Base-by-base conservation (phyloP, 371 early-diverging fungal genomes). In the Mucor ambiguus region DNA sequence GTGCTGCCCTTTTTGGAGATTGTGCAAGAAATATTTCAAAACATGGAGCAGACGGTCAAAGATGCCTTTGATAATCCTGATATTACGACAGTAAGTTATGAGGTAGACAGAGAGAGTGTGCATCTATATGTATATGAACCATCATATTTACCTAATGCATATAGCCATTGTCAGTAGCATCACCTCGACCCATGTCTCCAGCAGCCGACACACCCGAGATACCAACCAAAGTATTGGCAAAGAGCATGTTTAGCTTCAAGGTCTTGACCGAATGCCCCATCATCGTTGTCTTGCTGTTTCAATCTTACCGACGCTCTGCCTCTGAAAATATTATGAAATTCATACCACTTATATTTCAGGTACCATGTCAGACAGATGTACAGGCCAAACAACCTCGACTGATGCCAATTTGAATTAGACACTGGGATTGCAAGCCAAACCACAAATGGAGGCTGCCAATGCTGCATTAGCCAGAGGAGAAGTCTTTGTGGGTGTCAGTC, bases 201-300 rank as follows among this genome's bases (percentile, higher is more conserved):
- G 92, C 89, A 22, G 66, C 70, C 22, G 93, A 93, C 26, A 37
- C 81, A 11, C 61, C 85, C 29, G 90, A 89, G 67, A 75, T 76
- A 26, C 74, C 80, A 18, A 77, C 92, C 4, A 94, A 92, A 70
- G 80, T 85, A 18, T 81, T 97, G 2, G 84, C 83, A 26, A 87
- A 79, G 67, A 92, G 95, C 66, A 74, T 93, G 73, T 85, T 82
- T 67, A 95, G 95, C 62, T 98, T 99, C 86, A 98, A 98, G 77
- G 97, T 98, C 12, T 71, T 98, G 70, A 95, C 95, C 0, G 99
- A 99, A 71, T 96, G 96, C 65, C 99, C 99, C 0, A 94, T 97
- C 44, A 97, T 98, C 56, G 93, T 99, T n/a, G 98, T 97, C 1
- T 80, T 98, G 14, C 81, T 98, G 10, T 95, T 98, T 68, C 97